A percentile compares a stretch with the other conserved stretches of the same genome.
These are phyloP conservation scores for Cubamyces lactineus DNA, from an alignment of 768 basidiomycete species.

Conservation along the genomic window DNA sequence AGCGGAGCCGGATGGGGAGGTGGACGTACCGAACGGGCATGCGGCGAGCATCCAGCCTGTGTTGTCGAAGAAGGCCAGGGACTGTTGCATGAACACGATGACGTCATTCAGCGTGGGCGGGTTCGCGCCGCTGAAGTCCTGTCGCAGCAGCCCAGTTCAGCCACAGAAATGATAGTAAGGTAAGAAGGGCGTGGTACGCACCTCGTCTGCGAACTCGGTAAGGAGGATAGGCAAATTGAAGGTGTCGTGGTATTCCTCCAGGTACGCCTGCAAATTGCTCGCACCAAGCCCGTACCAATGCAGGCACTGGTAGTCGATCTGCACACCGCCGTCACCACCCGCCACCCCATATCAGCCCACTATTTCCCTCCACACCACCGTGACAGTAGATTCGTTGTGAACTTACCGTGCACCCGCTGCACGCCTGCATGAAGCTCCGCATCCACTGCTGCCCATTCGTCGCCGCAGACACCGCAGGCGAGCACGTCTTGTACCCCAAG, in stretches of 20 bases:
- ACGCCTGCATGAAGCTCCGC: slow-evolving; percentile 54
- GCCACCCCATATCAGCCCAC: no score
- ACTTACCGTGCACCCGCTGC: slow-evolving; percentile 39
- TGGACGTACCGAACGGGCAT: slow-evolving; percentile 7
- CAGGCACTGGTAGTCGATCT: slow-evolving; percentile 54
- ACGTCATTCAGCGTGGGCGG: slow-evolving; percentile 47
- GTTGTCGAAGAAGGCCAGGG: slow-evolving; percentile 8
- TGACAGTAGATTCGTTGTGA: no score
- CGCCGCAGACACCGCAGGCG: slow-evolving; percentile 69
- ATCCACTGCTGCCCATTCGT: slow-evolving; percentile 67
- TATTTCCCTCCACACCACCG: no score
- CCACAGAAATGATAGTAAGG: no score
- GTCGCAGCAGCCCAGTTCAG: not conserved
- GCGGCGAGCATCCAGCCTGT: slow-evolving; percentile 6
- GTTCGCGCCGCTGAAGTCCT: slow-evolving; percentile 56
- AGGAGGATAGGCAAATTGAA: slow-evolving; percentile 53
- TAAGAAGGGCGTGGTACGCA: not conserved
- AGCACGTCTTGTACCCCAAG: slow-evolving; percentile 58
- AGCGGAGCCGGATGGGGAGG: no score
- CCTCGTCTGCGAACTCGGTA: slow-evolving; percentile 75
- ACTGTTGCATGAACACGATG: slow-evolving; percentile 40
- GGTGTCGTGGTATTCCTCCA: slow-evolving; percentile 46
- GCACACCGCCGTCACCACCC: not conserved
- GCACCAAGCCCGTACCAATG: slow-evolving; percentile 73
- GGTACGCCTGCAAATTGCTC: slow-evolving; percentile 42